Base-by-base conservation (phyloP, 2,329 filamentous ascomycete genomes). In the Verticillium isaacii region DNA sequence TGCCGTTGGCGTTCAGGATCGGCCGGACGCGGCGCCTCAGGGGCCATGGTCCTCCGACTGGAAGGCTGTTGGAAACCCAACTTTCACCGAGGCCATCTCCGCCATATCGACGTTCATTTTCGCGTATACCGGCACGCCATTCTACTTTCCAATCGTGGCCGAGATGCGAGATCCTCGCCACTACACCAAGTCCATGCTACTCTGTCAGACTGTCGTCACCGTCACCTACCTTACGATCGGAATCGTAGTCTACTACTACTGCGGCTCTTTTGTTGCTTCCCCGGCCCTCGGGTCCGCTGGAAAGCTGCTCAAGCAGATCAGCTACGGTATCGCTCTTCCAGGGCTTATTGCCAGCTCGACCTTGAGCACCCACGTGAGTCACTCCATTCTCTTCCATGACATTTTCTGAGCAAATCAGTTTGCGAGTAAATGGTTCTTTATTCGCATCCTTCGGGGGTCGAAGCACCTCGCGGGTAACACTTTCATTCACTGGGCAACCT, bases 41-140 rank as follows among this genome's bases (percentile, higher is more conserved):
- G 66, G 61, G 1, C 50, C 56, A 8, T 73, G 70, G 71, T 23
- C 60, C 1, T 69, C 70, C 11, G 69, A 73, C 64, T 74, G 66
- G 60, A 63, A 79, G 62, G 81, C 86, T 70, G 78, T 86, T 71
- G 85, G 83, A 77, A 85, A 85, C 75, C 84, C 83, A 50, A 83
- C 84, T 32, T 75, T 82, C n/a, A 78, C 83, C 11, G 77, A 79
- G 61, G 76, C 82, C 2, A 82, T 74, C 15, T 64, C 73, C 1
- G 71, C 74, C 14, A 57, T 74, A 23, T 71, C 73, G 0, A 64
- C 71, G 1, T 61, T 76, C 11, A 67, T 78, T 32, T 78, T 78
- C 55, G 71, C 77, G 3, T 78, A 70, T 56, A 71, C 74, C 7
- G 76, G 75, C 23, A 74, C 74, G 0, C 70, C 75, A 0, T 73